Percentiles rank a stretch among this genome's conserved stretches.
Conservation (phyloP, 805 yeast genomes). For the Ogataea chonburiensis region DNA sequence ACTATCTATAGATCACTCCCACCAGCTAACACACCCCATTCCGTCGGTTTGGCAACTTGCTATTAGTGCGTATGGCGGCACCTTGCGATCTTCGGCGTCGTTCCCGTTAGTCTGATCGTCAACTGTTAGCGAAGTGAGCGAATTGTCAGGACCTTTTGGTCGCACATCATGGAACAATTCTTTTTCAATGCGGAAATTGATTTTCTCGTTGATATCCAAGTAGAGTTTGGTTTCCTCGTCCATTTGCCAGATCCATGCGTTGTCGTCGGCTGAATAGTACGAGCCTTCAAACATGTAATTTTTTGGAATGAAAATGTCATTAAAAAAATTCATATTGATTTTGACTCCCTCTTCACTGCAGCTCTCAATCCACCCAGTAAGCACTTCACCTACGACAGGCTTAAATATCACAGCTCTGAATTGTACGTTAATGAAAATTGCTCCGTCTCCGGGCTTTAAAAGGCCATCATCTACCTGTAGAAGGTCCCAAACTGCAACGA, state of each 20-base stretch:
- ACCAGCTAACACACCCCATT: constrained; percentile 95
- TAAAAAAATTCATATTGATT: constrained; percentile 81
- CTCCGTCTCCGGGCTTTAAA: constrained; percentile 93
- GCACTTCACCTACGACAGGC: constrained; percentile 91
- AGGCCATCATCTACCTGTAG: constrained; percentile 82
- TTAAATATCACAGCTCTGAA: constrained; percentile 82
- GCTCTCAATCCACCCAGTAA: constrained; percentile 90
- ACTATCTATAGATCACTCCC: constrained; percentile 51
- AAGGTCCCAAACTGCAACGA: constrained; percentile 81
- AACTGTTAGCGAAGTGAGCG: constrained; percentile 34
- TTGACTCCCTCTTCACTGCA: constrained; percentile 87
- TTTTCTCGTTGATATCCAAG: constrained; percentile 86
- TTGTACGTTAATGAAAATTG: constrained; percentile 69
- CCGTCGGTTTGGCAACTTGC: constrained; percentile 96
- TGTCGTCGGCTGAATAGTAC: constrained; percentile 54
- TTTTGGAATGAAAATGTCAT: constrained; percentile 88
- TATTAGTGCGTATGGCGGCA: constrained; percentile 79
- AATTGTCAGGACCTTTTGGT: constrained; percentile 67
- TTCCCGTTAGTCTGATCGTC: constrained; percentile 24
- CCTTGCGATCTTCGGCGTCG: constrained; percentile 33
- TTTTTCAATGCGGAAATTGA: constrained; percentile 87
- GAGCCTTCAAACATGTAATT: constrained; percentile 68
- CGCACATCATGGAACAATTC: constrained; percentile 81
- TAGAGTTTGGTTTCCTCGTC: constrained; percentile 74
- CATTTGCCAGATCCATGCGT: constrained; percentile 91